Evolutionary conservation across 1,284 basidiomycete species (phyloP), one percentile per base, ranked within the genome.

Genomic region (Puccinia brachypodii): DNA sequence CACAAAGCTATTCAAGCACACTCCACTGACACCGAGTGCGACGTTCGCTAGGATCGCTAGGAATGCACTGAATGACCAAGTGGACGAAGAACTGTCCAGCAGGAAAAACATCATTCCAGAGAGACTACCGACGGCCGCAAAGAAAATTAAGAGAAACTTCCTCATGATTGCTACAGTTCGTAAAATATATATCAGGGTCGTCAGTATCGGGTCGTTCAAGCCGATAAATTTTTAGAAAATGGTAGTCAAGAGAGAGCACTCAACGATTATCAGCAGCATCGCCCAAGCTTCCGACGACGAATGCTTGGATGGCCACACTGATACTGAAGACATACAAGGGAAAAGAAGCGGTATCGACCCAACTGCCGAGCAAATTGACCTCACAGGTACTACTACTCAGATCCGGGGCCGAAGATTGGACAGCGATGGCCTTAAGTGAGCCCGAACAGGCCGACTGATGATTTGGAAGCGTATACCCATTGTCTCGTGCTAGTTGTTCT

Each of bases 231-330:
- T 19, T 60, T 53, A 64, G 71, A n/a, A 7, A 73, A 6, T 58
- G 72, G 72, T 1, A 25, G 69, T n/a, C 47, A 76, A 40, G 88
- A 47, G 56, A 56, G n/a, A 58, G 25, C 22, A 76, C 74, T 92
- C 81, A 85, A 95, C 94, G 90, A 83, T 92, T 90, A 87, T 97
- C 93, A 1, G 95, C 95, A 77, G 95, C 91, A 16, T 91, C 91
- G 22, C 94, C 93, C 89, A 95, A 92, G 13, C 94, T 94, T 83
- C 96, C 94, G 69, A 97, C 94, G 0, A 92, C 93, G 22, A 96
- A 85, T 0, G 94, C 95, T 85, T 97, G 95, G 0, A 95, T 86
- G 0, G 91, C 91, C 0, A 97, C 95, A 0, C 93, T 93, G 9
- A 91, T 88, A 0, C 94, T 95, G 86, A 94, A 93, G 40, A 93